Conservation (phyloP, 306 rosid species). For the Gillenia trifoliata region DNA sequence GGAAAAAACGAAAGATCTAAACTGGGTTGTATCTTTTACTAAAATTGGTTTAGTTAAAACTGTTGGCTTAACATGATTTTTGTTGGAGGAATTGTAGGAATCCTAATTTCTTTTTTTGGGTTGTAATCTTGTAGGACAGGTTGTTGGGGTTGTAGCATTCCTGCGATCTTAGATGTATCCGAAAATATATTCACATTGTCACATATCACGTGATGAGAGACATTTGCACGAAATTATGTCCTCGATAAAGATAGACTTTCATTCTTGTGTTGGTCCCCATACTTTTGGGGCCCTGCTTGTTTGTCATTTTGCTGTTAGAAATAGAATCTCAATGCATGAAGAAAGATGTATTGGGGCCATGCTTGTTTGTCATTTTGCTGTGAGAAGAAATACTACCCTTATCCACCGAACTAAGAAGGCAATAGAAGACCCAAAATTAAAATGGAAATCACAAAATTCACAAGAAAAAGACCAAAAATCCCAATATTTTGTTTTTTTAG, state of each 20-base stretch:
- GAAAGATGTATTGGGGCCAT: neutral
- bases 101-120: neutral
- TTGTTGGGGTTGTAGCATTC: neutral
- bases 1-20: neutral
- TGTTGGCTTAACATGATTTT: neutral
- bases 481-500: too few relatives aligned
- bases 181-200: neutral
- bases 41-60: neutral
- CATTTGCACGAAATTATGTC: too few relatives aligned
- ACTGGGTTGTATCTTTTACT: neutral
- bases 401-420: neutral
- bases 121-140: neutral
- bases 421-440: neutral
- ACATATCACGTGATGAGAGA: neutral
- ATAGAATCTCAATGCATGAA: neutral
- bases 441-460: neutral
- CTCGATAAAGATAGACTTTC: too few relatives aligned
- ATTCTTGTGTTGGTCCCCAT: neutral
- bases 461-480: neutral
- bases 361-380: too few relatives aligned
- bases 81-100: neutral
- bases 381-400: neutral
- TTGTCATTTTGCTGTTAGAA: neutral
- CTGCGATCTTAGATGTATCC: neutral
- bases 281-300: neutral